Conservation (phyloP, 2,329 filamentous ascomycete genomes). For the Rutstroemia sp. region DNA sequence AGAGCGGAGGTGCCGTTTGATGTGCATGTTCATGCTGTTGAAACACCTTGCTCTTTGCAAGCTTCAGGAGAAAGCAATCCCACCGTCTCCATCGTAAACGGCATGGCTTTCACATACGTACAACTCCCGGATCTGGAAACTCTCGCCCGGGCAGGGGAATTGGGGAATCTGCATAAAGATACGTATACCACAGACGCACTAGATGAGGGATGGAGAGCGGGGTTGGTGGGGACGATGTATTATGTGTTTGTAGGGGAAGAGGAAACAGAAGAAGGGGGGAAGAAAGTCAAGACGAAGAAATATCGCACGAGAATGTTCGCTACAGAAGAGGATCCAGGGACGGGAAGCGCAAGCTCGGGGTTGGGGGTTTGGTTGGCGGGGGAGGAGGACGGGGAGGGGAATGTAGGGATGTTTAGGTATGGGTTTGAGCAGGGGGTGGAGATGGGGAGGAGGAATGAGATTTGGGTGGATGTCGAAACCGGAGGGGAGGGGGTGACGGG, state of each 20-base stretch:
- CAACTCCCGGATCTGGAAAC: slow-evolving; percentile 52
- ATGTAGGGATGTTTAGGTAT: slow-evolving; percentile 32
- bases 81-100: slow-evolving; percentile 58
- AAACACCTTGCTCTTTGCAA: slow-evolving; percentile 28
- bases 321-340: slow-evolving; percentile 50
- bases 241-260: slow-evolving; percentile 25
- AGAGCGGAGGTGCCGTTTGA: slow-evolving; percentile 60
- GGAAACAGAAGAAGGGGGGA: too few relatives aligned
- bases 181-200: slow-evolving; percentile 18
- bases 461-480: slow-evolving; percentile 18
- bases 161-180: slow-evolving; percentile 27
- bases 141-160: slow-evolving; percentile 26
- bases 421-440: slow-evolving; percentile 59
- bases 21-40: slow-evolving; percentile 48
- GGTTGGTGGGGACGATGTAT: slow-evolving; percentile 20
- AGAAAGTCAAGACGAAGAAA: slow-evolving; percentile 12
- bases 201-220: slow-evolving; percentile 19
- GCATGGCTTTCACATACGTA: slow-evolving; percentile 66
- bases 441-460: slow-evolving; percentile 42
- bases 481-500: not conserved
- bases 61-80: slow-evolving; percentile 14
- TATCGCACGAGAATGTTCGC: slow-evolving; percentile 52
- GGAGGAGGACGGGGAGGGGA: slow-evolving; percentile 29
- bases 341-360: slow-evolving; percentile 54
- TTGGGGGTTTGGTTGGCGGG: slow-evolving; percentile 48